These are phyloP conservation scores for Eimeria brunetti DNA, from an alignment of 169 alveolate species.

Conservation along the genomic window DNA sequence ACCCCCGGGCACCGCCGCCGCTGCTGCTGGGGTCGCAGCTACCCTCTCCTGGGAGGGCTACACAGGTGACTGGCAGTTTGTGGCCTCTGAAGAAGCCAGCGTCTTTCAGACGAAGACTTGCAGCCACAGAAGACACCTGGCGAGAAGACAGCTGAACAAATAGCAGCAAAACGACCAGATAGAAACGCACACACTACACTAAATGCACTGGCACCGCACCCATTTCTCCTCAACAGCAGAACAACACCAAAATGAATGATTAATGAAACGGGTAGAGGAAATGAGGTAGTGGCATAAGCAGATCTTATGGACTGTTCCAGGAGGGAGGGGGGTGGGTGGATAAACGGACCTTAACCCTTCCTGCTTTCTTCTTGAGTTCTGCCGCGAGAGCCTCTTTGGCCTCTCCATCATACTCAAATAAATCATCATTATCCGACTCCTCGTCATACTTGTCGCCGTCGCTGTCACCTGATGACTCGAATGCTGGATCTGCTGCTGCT, in stretches of 20 bases:
- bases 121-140: not conserved
- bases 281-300: not conserved
- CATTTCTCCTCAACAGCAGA: not conserved
- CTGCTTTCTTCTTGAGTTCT: slow-evolving; percentile 5
- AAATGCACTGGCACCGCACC: not conserved
- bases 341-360: not conserved
- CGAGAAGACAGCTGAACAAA: not conserved
- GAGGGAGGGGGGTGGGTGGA: too few species aligned
- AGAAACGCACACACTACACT: not conserved
- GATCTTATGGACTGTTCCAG: too few species aligned
- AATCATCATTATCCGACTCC: slow-evolving; percentile 20
- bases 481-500: slow-evolving; percentile 39
- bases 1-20: slow-evolving; percentile 27
- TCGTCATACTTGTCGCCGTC: not conserved
- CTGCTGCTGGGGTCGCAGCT: slow-evolving; percentile 6
- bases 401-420: not conserved
- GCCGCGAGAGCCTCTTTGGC: slow-evolving; percentile 2
- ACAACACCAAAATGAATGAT: too few species aligned
- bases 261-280: too few species aligned
- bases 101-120: not conserved
- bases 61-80: slow-evolving; percentile 84
- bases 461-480: slow-evolving; percentile 9
- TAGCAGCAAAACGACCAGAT: not conserved
- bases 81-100: slow-evolving; percentile 82
- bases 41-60: slow-evolving; percentile 79